These are phyloP conservation scores for Pinus albicaulis DNA, from an alignment of 75 land plant species.

Conservation along the genomic window DNA sequence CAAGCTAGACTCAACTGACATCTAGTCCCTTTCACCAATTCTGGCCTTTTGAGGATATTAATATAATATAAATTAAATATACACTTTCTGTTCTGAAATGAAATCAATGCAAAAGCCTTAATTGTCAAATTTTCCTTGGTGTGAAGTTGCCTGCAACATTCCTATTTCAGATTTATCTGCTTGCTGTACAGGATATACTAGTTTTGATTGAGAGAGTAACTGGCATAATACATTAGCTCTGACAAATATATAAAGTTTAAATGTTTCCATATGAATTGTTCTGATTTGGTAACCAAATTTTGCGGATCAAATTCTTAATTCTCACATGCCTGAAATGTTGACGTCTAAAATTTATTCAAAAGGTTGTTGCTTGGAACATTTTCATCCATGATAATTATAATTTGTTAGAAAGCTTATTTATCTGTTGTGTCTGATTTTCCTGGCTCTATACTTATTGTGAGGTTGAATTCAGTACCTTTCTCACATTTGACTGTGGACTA, in stretches of 20 bases:
- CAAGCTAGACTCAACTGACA: too few species aligned
- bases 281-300: neutral
- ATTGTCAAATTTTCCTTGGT: neutral
- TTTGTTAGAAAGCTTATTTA: too few species aligned
- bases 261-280: neutral
- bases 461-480: neutral
- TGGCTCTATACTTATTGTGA: too few species aligned
- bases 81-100: neutral
- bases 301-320: neutral
- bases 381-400: too few species aligned
- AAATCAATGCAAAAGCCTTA: neutral
- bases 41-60: too few species aligned
- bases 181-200: neutral
- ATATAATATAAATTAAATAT: too few species aligned
- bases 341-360: neutral
- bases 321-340: too few species aligned
- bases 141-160: neutral
- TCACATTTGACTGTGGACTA: neutral
- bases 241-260: neutral
- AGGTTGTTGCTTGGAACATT: neutral
- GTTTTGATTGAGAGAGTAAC: neutral
- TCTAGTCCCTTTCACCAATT: too few species aligned
- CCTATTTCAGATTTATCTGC: neutral
- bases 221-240: neutral
- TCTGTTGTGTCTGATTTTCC: too few species aligned